Percentiles rank a stretch among this genome's conserved stretches.
phyloP scores from a whole-genome alignment of 2,329 filamentous ascomycete species.

The Alternaria sp. region DNA sequence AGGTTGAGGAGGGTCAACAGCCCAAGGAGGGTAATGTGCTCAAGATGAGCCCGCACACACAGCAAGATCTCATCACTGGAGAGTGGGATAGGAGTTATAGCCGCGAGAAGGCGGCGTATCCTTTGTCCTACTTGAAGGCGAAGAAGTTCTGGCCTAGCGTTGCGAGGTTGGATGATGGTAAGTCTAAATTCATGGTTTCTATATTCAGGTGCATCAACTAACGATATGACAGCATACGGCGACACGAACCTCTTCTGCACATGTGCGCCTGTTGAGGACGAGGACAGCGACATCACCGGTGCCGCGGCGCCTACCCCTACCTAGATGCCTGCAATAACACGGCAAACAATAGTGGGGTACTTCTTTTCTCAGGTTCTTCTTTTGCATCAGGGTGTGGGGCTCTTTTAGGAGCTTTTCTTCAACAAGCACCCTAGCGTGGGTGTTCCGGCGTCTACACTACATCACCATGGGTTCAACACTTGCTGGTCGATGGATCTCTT shows the following conservation, averaged over 20 bases:
- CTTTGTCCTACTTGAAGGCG: slow-evolving; percentile 80
- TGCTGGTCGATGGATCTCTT: background rate
- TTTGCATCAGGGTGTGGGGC: slow-evolving; percentile 3
- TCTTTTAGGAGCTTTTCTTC: background rate
- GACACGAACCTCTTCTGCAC: slow-evolving; percentile 96
- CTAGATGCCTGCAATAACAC: slow-evolving; percentile 13
- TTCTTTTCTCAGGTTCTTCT: background rate
- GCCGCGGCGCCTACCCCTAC: slow-evolving; percentile 46
- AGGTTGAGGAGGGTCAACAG: slow-evolving; percentile 80
- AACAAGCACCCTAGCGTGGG: slow-evolving; percentile 3
- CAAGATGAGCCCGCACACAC: slow-evolving; percentile 87
- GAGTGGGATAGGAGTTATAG: slow-evolving; percentile 87
- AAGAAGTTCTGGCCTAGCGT: slow-evolving; percentile 99
- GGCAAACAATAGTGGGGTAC: background rate
- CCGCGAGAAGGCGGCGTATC: slow-evolving; percentile 86
- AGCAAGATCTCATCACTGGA: slow-evolving; percentile 77
- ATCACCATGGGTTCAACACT: slow-evolving; percentile 7
- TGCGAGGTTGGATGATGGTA: slow-evolving; percentile 86
- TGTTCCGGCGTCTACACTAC: slow-evolving; percentile 3
- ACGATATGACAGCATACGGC: slow-evolving; percentile 72
- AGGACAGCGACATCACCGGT: slow-evolving; percentile 43
- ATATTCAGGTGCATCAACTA: slow-evolving; percentile 21
- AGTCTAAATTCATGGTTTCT: slow-evolving; percentile 45
- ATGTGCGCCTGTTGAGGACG: slow-evolving; percentile 78
- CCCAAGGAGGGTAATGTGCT: slow-evolving; percentile 82